phyloP scores from a whole-genome alignment of 2,329 filamentous ascomycete genomes.

The Thielaviopsis ethacetica region DNA sequence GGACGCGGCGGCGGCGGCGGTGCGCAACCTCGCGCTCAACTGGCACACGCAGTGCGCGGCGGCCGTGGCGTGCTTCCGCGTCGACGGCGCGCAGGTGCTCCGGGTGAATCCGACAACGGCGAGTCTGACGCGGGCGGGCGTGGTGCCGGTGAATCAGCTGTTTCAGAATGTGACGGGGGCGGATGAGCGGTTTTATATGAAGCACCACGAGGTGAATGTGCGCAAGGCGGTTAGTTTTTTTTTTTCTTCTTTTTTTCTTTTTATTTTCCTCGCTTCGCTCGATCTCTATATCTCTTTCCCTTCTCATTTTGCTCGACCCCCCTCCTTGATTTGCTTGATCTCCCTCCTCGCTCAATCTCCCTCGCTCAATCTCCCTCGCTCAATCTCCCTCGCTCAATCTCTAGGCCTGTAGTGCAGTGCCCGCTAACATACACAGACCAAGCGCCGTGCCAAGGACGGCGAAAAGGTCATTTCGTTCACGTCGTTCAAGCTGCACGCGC shows the following conservation, averaged over 20 bases:
- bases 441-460: constrained; percentile 1
- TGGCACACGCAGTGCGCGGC: constrained; percentile 5
- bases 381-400: no score
- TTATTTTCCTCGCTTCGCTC: no score
- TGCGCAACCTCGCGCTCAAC: constrained; percentile 28
- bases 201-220: constrained; percentile 4
- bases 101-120: constrained; percentile 1
- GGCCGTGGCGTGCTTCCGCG: constrained; percentile 1
- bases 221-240: constrained; percentile 4
- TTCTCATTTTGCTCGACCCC: no score
- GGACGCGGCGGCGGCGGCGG: background rate
- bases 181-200: constrained; percentile 1
- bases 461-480: constrained; percentile 8
- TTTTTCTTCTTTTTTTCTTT: background rate
- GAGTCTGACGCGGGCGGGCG: background rate
- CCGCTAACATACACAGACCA: no score
- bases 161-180: constrained; percentile 1
- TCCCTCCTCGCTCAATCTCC: no score
- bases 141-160: constrained; percentile 1
- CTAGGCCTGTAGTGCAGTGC: no score
- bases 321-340: no score
- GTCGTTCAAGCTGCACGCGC: background rate
- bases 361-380: no score
- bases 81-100: background rate
- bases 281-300: no score